Percentiles rank a stretch among this genome's conserved stretches.
These are phyloP conservation scores for Aspergillus sergii DNA, from an alignment of 2,329 filamentous ascomycete species.

Conservation along the genomic window DNA sequence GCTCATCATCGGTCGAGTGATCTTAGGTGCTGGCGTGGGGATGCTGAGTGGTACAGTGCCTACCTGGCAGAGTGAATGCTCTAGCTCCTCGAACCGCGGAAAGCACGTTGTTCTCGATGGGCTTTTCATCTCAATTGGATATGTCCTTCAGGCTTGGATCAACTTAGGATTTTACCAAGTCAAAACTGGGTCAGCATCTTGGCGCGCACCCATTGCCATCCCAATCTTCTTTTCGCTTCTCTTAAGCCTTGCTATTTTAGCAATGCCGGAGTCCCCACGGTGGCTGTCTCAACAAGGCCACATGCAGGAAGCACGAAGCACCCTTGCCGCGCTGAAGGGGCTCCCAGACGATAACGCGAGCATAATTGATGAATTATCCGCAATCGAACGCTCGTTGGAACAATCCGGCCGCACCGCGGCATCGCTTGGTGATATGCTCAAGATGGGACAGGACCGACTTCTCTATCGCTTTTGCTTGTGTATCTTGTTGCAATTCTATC, in stretches of 20 bases:
- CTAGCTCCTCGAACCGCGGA: conserved; percentile 19
- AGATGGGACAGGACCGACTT: conserved; percentile 52
- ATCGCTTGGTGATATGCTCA: conserved; percentile 41
- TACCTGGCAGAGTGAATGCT: conserved; percentile 41
- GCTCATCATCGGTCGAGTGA: conserved; percentile 49
- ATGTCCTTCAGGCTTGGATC: conserved; percentile 49
- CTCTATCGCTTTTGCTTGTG: conserved; percentile 53
- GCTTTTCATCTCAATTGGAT: conserved; percentile 47
- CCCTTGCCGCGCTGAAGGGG: no score
- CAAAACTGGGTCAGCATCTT: conserved; percentile 25
- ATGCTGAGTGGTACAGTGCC: conserved; percentile 46
- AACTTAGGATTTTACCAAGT: conserved; percentile 41
- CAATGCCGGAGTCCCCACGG: no score
- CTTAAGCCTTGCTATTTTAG: no score
- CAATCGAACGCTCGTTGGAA: conserved; percentile 32
- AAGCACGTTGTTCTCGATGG: conserved; percentile 28
- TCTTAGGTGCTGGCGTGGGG: conserved; percentile 49
- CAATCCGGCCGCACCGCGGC: conserved; percentile 33
- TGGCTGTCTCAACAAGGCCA: no score
- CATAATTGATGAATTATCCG: no score
- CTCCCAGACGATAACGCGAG: no score
- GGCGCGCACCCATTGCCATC: conserved; percentile 42
- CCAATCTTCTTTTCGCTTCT: conserved; percentile 30
- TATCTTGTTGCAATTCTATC: conserved; percentile 53
- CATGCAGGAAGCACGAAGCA: no score